Evolutionary conservation across 1,284 basidiomycete genomes (phyloP), one percentile per base, ranked within the genome.

Genomic region (Pseudozyma flocculosa): DNA sequence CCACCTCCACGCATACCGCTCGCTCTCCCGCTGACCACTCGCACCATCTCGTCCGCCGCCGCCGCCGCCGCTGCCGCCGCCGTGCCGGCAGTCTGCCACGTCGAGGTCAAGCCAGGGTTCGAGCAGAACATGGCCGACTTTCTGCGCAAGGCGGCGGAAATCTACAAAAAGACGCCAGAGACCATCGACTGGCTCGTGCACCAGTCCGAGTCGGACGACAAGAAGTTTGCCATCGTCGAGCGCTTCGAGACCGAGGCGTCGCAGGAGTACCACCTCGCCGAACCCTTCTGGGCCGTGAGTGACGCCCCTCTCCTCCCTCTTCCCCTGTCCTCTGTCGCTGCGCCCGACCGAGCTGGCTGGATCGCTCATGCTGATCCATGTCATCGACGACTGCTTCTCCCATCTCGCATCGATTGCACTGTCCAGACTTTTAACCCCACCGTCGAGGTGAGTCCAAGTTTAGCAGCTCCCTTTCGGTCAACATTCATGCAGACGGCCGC

Each of bases 181-280:
- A 55, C 52, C 3, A 26, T 55, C 24, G 45, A 49, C 45, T 55
- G 52, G 48, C 26, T 55, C 13, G 50, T 51, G 4, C 48, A 52
- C 26, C 52, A 55, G 32, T 38, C 42, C 49, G 41, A 15, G 14
- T 21, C 41, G n/a, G 48, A 55, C 14, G 29, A 48, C 21, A 50
- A 17, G 5, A 44, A 45, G 34, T 55, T 55, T 26, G 39, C 52
- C 42, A 55, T 55, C 43, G 52, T 55, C n/a, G 52, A 55, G 32
- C 40, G 52, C 26, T 55, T 55, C 46, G 52, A 55, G 39, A n/a
- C 42, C 18, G 52, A 55, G 47, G 15, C n/a, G 17, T 36, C 26
- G 4, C 52, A 55, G 26, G 43, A 55, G 34, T 55, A 55, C 40
- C 52, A 55, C 21, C 29, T 55, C 15, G 47, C 43, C 24, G 53